Evolutionary conservation across 768 basidiomycete species (phyloP).

Genomic region (Tubosaeta brunneosetosa): DNA sequence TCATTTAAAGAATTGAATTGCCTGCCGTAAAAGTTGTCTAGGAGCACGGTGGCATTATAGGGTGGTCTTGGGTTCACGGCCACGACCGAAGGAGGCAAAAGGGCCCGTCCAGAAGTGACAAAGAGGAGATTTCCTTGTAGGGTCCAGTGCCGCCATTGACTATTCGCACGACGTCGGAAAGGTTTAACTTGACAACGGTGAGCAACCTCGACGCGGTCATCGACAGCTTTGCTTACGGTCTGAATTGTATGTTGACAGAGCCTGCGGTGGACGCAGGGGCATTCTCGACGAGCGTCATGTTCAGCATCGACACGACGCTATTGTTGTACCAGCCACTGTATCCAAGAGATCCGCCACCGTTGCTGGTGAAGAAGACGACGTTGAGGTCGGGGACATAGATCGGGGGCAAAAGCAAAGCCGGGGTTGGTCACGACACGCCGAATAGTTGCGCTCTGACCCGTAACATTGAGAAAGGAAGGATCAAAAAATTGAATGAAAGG

Average conservation of each 20-base stretch:
- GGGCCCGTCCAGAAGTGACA: conserved; percentile 61
- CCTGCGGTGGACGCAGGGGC: conserved; percentile 35
- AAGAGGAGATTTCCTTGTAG: conserved; percentile 54
- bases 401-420: conserved; percentile 68
- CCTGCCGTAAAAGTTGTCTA: conserved; percentile 76
- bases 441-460: conserved; percentile 55
- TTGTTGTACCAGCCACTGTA: conserved; percentile 54
- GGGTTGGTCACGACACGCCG: conserved; percentile 55
- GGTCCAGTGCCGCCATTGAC: conserved; percentile 68
- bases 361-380: conserved; percentile 69
- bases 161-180: conserved; percentile 59
- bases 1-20: conserved; percentile 85
- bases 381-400: conserved; percentile 64
- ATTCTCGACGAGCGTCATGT: conserved; percentile 48
- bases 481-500: conserved; percentile 60
- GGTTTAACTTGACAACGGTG: conserved; percentile 42
- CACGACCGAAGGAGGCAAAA: conserved; percentile 55
- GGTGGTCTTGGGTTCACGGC: conserved; percentile 62
- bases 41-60: conserved; percentile 60
- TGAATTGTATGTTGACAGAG: conserved; percentile 48
- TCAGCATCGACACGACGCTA: conserved; percentile 60
- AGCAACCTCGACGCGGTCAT: not conserved
- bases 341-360: conserved; percentile 54
- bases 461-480: conserved; percentile 50
- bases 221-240: conserved; percentile 25